phyloP scores from a whole-genome alignment of 352 stramenopile species.

The Phytophthora pistaciae region DNA sequence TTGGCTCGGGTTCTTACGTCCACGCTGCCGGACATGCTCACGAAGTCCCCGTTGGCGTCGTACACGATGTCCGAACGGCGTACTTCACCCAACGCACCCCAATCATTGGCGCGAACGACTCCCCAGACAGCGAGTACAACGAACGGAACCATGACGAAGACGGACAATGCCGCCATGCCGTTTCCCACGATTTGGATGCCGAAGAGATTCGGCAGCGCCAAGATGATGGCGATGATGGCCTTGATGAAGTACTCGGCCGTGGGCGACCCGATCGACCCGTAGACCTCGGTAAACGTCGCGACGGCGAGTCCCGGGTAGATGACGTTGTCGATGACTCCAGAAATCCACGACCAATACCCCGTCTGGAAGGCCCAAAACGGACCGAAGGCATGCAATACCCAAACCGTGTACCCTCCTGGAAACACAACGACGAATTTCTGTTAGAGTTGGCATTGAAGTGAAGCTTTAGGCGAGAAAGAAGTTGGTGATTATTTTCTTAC shows the following conservation, averaged over 20 bases:
- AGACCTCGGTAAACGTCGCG: constrained; percentile 50
- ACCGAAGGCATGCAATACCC: constrained; percentile 93
- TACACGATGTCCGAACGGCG: constrained; percentile 46
- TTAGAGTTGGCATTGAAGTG: background rate
- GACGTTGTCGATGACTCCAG: constrained; percentile 92
- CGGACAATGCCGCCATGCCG: constrained; percentile 73
- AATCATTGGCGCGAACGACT: constrained; percentile 35
- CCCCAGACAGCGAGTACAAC: constrained; percentile 68
- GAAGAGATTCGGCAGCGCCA: constrained; percentile 55
- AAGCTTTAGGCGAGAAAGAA: background rate
- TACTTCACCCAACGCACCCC: constrained; percentile 45
- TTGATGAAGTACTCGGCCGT: constrained; percentile 55
- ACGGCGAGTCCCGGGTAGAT: constrained; percentile 91
- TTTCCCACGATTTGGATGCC: constrained; percentile 88
- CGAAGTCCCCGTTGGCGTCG: constrained; percentile 41
- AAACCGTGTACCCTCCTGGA: constrained; percentile 86
- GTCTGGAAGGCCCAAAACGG: constrained; percentile 88
- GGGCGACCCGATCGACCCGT: constrained; percentile 36
- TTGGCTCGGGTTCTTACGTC: constrained; percentile 13
- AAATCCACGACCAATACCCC: constrained; percentile 88
- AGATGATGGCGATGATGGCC: constrained; percentile 45
- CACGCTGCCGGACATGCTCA: constrained; percentile 48
- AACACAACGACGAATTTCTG: constrained; percentile 7
- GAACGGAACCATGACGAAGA: constrained; percentile 93
- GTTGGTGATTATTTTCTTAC: constrained; percentile 12